phyloP scores from a whole-genome alignment of 495 filamentous ascomycete species.

The Penicillium soppii region DNA sequence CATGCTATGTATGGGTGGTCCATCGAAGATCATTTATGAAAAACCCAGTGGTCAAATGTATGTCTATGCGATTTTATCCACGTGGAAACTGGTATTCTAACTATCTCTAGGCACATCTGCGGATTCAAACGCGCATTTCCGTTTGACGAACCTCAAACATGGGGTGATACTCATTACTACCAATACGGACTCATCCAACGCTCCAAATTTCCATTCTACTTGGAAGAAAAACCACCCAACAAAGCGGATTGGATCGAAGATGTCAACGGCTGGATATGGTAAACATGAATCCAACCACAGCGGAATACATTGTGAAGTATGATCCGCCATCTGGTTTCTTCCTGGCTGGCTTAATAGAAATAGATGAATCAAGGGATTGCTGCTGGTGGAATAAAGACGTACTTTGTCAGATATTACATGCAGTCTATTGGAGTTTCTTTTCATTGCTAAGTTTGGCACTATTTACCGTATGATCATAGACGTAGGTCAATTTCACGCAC shows the following conservation, averaged over 20 bases:
- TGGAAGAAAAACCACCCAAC: slow-evolving; percentile 6
- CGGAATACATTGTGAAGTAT: not conserved
- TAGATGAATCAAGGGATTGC: not conserved
- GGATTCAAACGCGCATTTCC: not conserved
- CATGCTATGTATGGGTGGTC: slow-evolving; percentile 1
- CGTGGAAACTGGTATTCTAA: not conserved
- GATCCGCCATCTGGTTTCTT: not conserved
- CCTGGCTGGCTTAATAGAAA: not conserved
- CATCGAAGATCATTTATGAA: slow-evolving; percentile 5
- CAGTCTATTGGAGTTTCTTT: not conserved
- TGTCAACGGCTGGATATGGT: slow-evolving; percentile 7
- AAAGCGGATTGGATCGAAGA: slow-evolving; percentile 6
- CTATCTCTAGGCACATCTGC: slow-evolving; percentile 9
- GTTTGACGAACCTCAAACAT: not conserved
- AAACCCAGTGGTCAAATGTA: slow-evolving; percentile 4
- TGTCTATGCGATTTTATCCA: slow-evolving; percentile 1
- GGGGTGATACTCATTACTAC: not conserved
- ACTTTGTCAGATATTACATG: not conserved
- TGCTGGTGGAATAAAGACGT: not conserved
- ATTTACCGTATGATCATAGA: no score
- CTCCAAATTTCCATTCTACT: not conserved
- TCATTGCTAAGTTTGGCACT: no score
- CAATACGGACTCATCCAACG: slow-evolving; percentile 3
- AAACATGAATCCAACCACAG: slow-evolving; percentile 1
- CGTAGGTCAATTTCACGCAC: no score